Evolutionary conservation across 345 rosid genomes (phyloP).

Genomic region (Punica granatum): DNA sequence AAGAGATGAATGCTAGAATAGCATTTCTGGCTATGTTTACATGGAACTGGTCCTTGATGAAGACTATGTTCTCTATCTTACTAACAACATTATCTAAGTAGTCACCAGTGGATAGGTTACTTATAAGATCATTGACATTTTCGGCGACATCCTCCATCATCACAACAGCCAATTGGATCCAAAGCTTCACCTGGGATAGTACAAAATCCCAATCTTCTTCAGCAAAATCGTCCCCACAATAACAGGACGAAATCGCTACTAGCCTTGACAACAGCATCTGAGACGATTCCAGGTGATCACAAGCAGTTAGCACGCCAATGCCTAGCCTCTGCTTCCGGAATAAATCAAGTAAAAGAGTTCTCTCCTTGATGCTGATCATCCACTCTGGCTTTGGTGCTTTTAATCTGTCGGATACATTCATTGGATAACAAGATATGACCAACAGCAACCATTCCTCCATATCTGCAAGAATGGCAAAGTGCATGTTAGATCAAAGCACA

Average conservation of each 20-base stretch:
- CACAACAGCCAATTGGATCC: slow-evolving; percentile 86
- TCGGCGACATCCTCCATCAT: slow-evolving; percentile 85
- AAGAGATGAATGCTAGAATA: slow-evolving; percentile 52
- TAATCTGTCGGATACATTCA: slow-evolving; percentile 26
- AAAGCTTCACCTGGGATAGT: slow-evolving; percentile 49
- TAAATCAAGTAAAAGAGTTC: slow-evolving; percentile 54
- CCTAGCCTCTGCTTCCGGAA: slow-evolving; percentile 70
- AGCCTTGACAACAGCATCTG: slow-evolving; percentile 59
- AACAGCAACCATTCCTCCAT: slow-evolving; percentile 84
- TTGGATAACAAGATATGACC: slow-evolving; percentile 76
- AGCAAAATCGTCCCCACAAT: slow-evolving; percentile 73
- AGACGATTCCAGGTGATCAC: slow-evolving; percentile 42
- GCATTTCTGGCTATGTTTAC: slow-evolving; percentile 56
- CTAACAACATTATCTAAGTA: slow-evolving; percentile 27
- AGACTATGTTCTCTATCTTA: slow-evolving; percentile 50
- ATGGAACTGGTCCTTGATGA: slow-evolving; percentile 39
- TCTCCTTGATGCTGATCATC: slow-evolving; percentile 48
- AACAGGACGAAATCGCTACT: slow-evolving; percentile 58
- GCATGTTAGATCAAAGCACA: background rate
- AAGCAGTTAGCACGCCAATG: slow-evolving; percentile 24
- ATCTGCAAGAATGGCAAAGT: slow-evolving; percentile 29
- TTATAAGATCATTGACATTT: slow-evolving; percentile 51
- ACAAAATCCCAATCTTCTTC: slow-evolving; percentile 88
- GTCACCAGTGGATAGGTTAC: slow-evolving; percentile 32
- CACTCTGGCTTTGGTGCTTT: slow-evolving; percentile 52